A percentile compares a stretch with the other conserved stretches of the same genome.
phyloP scores from a whole-genome alignment of 176 grass and related monocot genomes.

The Carex pumila region DNA sequence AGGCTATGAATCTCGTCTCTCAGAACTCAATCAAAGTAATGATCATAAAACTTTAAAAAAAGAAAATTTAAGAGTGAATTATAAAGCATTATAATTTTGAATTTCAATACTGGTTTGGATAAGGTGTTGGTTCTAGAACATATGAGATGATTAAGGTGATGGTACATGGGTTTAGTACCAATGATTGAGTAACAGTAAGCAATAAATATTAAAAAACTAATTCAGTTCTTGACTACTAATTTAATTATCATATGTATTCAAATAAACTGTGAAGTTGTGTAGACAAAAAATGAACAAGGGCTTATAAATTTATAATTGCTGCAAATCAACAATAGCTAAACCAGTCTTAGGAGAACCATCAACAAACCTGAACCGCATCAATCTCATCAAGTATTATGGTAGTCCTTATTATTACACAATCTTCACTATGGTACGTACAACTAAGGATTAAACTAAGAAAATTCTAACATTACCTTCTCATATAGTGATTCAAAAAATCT shows the following conservation, averaged over 20 bases:
- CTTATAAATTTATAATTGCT: not conserved
- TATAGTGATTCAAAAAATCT: not conserved
- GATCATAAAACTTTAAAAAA: slow-evolving; percentile 70
- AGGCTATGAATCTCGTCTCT: slow-evolving; percentile 51
- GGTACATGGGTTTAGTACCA: not conserved
- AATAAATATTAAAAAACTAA: no score
- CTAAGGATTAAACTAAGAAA: not conserved
- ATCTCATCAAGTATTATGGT: not conserved
- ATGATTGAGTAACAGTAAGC: not conserved
- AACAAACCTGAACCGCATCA: not conserved
- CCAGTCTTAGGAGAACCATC: no score
- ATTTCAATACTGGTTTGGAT: not conserved
- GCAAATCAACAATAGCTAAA: no score
- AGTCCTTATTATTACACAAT: not conserved
- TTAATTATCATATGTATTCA: not conserved
- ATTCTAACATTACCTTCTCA: not conserved
- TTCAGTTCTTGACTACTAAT: no score
- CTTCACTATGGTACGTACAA: not conserved
- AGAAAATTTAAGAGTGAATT: not conserved
- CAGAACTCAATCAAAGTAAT: slow-evolving; percentile 56
- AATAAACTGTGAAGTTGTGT: not conserved
- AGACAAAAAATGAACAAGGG: not conserved
- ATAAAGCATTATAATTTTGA: not conserved
- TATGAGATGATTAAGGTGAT: not conserved
- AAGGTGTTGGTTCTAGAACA: not conserved